Evolutionary conservation across 1,139 yeast genomes (phyloP), one percentile per base, ranked within the genome.

Genomic region (Blastobotrys serpentis): DNA sequence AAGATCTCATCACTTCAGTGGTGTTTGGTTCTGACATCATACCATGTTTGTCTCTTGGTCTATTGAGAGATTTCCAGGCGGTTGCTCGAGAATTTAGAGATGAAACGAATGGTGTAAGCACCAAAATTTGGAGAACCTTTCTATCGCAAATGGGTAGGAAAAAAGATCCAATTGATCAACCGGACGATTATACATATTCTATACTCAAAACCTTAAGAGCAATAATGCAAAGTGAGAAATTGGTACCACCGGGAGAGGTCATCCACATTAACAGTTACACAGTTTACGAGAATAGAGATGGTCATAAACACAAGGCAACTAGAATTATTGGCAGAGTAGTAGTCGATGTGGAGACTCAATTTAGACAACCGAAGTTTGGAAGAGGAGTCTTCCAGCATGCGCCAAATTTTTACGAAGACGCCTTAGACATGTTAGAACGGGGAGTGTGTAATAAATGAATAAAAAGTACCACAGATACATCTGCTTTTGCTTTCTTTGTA

Each of bases 221-320:
- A 4, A 57, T 55, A 14, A 66, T 66, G 69, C 60, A 58, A 38
- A 60, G 61, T 43, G 67, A 65, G 43, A 66, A 66, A 50, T 57
- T 66, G 5, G 62, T 65, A 1, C 70, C 70, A 5, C 70, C 70
- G 0, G 70, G 70, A 2, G 62, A 63, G 32, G 62, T 66, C 13
- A 64, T 64, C 46, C 67, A 65, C 43, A 47, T 66, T 38, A 56
- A 62, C 8, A 62, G 65, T 3, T 55, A 57, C 37, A 60, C 65
- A 2, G 59, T 64, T 8, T 62, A 64, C 42, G 64, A 62, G 43
- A 55, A 60, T 2, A 64, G 63, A 34, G 61, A 61, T 23, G 66
- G 66, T 7, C 55, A 62, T 17, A 62, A 64, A 33, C 55, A 52
- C 44, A 56, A 60, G 42, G 68, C 69, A 7, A 60, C 62, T 8